Evolutionary conservation across 495 filamentous ascomycete genomes (phyloP).

Genomic region (Trypethelium eluteriae): DNA sequence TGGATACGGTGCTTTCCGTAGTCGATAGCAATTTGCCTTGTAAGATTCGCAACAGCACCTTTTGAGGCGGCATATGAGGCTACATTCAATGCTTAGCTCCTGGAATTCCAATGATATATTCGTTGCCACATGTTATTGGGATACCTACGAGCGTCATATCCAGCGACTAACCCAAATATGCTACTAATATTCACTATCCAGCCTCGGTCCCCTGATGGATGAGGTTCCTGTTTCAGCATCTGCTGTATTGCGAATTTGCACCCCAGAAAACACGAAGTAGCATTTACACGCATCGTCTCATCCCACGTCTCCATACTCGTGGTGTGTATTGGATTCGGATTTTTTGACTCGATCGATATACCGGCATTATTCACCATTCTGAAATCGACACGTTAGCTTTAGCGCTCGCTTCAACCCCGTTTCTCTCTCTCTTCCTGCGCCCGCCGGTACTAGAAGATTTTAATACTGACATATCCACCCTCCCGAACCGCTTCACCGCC

Average conservation of each 20-base stretch:
- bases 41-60: constrained; percentile 45
- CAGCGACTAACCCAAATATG: constrained; percentile 40
- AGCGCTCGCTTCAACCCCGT: neutral
- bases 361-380: constrained; percentile 50
- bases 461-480: constrained; percentile 40
- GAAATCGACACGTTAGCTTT: neutral
- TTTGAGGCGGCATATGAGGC: constrained; percentile 47
- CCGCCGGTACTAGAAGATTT: neutral
- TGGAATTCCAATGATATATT: neutral
- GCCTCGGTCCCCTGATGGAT: constrained; percentile 43
- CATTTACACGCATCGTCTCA: constrained; percentile 16
- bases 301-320: constrained; percentile 29
- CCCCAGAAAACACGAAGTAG: constrained; percentile 37
- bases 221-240: constrained; percentile 44
- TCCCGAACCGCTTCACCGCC: constrained; percentile 37
- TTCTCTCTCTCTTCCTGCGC: neutral
- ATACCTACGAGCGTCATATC: constrained; percentile 11
- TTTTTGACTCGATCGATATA: constrained; percentile 26
- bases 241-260: constrained; percentile 44
- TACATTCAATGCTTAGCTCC: constrained; percentile 11
- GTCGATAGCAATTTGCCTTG: constrained; percentile 43
- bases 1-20: constrained; percentile 46
- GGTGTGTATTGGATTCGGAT: constrained; percentile 34
- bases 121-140: neutral
- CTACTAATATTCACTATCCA: constrained; percentile 51